Evolutionary conservation across 176 grass and related monocot genomes (phyloP).

Genomic region (Areca catechu): DNA sequence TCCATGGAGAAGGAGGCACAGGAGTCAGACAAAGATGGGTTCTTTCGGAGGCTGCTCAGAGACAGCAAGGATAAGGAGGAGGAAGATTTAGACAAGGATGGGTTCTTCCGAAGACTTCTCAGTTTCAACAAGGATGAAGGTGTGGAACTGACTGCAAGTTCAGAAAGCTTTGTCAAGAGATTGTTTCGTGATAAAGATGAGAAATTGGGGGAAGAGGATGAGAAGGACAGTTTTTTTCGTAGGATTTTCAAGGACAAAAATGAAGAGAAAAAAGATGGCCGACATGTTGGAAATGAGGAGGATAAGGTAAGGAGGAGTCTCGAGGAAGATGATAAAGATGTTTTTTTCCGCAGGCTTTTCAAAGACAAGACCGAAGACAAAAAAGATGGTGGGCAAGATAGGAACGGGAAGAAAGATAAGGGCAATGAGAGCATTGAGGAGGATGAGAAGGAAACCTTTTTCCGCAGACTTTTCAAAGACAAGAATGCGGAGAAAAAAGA

Average conservation of each 20-base stretch:
- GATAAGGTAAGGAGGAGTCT: conserved; percentile 45
- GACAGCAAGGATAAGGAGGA: conserved; percentile 16
- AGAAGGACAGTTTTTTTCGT: conserved; percentile 77
- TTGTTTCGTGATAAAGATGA: conserved; percentile 66
- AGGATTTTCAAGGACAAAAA: conserved; percentile 92
- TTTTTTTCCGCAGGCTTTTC: conserved; percentile 74
- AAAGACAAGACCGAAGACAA: conserved; percentile 69
- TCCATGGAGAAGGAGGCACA: conserved; percentile 77
- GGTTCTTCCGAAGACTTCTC: conserved; percentile 49
- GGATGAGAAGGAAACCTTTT: conserved; percentile 56
- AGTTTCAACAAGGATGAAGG: conserved; percentile 71
- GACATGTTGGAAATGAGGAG: conserved; percentile 32
- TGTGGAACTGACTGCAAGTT: conserved; percentile 40
- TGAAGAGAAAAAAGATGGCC: conserved; percentile 62
- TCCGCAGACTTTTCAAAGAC: conserved; percentile 71
- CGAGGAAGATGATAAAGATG: conserved; percentile 74
- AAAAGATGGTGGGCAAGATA: conserved; percentile 29
- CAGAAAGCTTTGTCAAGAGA: conserved; percentile 59
- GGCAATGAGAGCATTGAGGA: conserved; percentile 27
- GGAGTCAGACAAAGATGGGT: conserved; percentile 32
- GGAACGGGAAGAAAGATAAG: conserved; percentile 37
- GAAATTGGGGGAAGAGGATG: conserved; percentile 54
- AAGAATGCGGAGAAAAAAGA: conserved; percentile 87
- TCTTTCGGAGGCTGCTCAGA: conserved; percentile 8
- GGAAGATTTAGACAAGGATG: conserved; percentile 37